A percentile compares a stretch with the other conserved stretches of the same genome.
phyloP scores from a whole-genome alignment of 2,329 filamentous ascomycete genomes.

The Gnomoniopsis smithogilvyi region DNA sequence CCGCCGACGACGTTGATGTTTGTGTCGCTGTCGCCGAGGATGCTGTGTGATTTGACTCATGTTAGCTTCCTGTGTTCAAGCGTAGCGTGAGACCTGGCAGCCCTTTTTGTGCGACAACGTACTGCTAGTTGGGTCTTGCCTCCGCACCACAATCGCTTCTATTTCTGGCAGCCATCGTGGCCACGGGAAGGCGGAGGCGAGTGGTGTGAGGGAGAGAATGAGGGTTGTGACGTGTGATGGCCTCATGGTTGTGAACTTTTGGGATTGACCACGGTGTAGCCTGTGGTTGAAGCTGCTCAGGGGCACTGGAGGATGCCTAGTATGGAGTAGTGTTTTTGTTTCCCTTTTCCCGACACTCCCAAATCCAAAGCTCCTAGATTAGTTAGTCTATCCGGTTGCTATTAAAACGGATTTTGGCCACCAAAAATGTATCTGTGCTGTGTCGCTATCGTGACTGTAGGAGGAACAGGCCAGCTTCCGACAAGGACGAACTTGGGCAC shows the following conservation, averaged over 20 bases:
- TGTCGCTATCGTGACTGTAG: no score
- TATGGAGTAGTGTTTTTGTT: neutral
- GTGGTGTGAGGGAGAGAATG: slow-evolving; percentile 48
- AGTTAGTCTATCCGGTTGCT: neutral
- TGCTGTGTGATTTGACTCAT: slow-evolving; percentile 17
- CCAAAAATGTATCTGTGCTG: no score
- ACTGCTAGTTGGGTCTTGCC: slow-evolving; percentile 29
- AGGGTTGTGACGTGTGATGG: slow-evolving; percentile 45
- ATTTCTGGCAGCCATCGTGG: slow-evolving; percentile 52
- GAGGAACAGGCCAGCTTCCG: no score
- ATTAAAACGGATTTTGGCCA: no score
- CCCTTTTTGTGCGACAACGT: slow-evolving; percentile 10
- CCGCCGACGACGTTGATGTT: slow-evolving; percentile 18
- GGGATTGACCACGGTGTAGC: slow-evolving; percentile 2
- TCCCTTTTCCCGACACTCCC: neutral
- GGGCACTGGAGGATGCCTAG: neutral
- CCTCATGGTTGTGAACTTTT: slow-evolving; percentile 41
- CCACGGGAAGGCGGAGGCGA: slow-evolving; percentile 50
- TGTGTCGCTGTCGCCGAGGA: slow-evolving; percentile 20
- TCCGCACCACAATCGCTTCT: slow-evolving; percentile 51
- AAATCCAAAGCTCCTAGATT: no score
- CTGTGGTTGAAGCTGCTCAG: neutral
- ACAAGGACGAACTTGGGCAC: neutral
- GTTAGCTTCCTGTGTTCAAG: slow-evolving; percentile 5
- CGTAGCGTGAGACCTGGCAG: slow-evolving; percentile 5